A percentile compares a stretch with the other conserved stretches of the same genome.
Conservation (phyloP, 345 rosid species). For the Mangifera indica region DNA sequence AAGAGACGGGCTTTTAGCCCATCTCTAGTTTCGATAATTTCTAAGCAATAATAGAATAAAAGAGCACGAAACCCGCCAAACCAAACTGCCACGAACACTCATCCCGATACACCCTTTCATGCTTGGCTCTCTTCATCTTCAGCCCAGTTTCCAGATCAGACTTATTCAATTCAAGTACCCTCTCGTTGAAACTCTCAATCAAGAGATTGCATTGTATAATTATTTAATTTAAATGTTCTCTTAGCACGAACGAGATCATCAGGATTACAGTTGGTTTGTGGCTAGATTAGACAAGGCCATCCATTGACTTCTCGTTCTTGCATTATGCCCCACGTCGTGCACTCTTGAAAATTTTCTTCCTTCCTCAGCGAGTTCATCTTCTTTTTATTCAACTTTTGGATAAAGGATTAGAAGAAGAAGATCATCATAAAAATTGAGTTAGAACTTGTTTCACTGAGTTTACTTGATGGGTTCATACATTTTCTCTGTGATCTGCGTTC, state of each 20-base stretch:
- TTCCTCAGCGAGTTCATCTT: neutral
- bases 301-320: neutral
- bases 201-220: neutral
- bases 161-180: neutral
- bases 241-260: neutral
- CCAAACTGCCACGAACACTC: constrained; percentile 18
- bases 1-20: too few species aligned
- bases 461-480: constrained; percentile 26
- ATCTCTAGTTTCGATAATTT: neutral
- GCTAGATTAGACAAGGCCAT: neutral
- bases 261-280: neutral
- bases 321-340: neutral
- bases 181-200: constrained; percentile 28
- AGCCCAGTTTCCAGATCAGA: constrained; percentile 25
- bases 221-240: neutral
- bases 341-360: neutral
- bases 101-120: constrained; percentile 19
- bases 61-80: constrained; percentile 29
- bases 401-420: neutral
- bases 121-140: constrained; percentile 3
- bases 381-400: neutral
- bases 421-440: neutral
- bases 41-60: neutral
- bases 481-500: constrained; percentile 41
- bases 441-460: neutral